A percentile compares a stretch with the other conserved stretches of the same genome.
Conservation (phyloP, 768 basidiomycete species). For the Ramaria rubella region DNA sequence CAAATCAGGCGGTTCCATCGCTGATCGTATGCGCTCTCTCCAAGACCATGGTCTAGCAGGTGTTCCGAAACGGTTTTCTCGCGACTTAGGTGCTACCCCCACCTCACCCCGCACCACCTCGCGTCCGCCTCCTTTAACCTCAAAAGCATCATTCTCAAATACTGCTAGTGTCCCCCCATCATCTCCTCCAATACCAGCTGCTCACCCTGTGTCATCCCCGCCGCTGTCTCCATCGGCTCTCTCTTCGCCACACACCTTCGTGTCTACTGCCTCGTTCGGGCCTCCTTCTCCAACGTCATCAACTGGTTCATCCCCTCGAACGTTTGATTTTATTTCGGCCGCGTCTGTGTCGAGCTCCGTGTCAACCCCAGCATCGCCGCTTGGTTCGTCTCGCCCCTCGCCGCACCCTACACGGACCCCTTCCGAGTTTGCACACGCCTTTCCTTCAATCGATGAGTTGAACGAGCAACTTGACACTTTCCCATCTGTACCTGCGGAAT, state of each 20-base stretch:
- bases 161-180: slow-evolving; percentile 17
- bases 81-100: slow-evolving; percentile 35
- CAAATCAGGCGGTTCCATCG: slow-evolving; percentile 61
- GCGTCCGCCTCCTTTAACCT: slow-evolving; percentile 28
- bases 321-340: slow-evolving; percentile 5
- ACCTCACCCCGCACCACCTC: slow-evolving; percentile 25
- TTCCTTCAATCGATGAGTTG: slow-evolving; percentile 73
- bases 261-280: slow-evolving; percentile 63
- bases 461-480: slow-evolving; percentile 50
- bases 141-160: slow-evolving; percentile 17
- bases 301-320: slow-evolving; percentile 42
- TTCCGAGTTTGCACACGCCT: slow-evolving; percentile 58
- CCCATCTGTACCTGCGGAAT: slow-evolving; percentile 43
- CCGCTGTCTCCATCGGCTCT: slow-evolving; percentile 19
- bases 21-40: slow-evolving; percentile 72
- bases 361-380: no score
- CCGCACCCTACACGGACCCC: slow-evolving; percentile 9
- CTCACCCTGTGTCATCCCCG: slow-evolving; percentile 24
- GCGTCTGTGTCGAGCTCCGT: slow-evolving; percentile 31
- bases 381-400: slow-evolving; percentile 5
- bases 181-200: slow-evolving; percentile 15
- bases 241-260: slow-evolving; percentile 56
- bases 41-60: slow-evolving; percentile 63
- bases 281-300: slow-evolving; percentile 73
- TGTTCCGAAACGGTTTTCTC: slow-evolving; percentile 51